phyloP scores from a whole-genome alignment of 2,329 filamentous ascomycete species.

The Sporothrix protearum region DNA sequence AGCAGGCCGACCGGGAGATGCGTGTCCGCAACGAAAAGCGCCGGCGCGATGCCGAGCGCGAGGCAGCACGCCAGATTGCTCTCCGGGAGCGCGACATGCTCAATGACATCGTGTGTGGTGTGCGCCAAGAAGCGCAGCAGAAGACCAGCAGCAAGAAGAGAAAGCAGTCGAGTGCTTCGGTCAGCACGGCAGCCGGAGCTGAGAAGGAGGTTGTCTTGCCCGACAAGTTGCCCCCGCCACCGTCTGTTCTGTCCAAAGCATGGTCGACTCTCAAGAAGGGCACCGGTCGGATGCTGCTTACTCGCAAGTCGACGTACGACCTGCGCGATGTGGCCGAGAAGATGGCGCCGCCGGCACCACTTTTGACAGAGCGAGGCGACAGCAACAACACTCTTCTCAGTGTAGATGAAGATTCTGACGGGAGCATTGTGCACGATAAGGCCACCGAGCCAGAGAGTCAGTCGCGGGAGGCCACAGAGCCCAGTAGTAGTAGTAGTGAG shows the following conservation, averaged over 20 bases:
- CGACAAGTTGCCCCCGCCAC: background rate
- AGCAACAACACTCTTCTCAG: background rate
- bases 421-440: background rate
- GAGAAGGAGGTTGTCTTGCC: slow-evolving; percentile 6
- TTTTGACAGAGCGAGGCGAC: background rate
- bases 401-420: slow-evolving; percentile 8
- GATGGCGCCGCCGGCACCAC: background rate
- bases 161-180: slow-evolving; percentile 1
- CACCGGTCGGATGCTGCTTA: slow-evolving; percentile 9
- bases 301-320: slow-evolving; percentile 23
- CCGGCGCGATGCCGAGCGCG: background rate
- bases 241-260: slow-evolving; percentile 20
- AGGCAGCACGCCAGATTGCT: slow-evolving; percentile 12
- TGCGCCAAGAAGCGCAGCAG: background rate
- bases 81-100: background rate
- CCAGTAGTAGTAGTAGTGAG: background rate
- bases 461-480: background rate
- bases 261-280: slow-evolving; percentile 26
- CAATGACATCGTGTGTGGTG: slow-evolving; percentile 11
- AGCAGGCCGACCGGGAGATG: slow-evolving; percentile 14
- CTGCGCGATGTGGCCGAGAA: slow-evolving; percentile 19
- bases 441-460: background rate
- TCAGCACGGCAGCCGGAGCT: background rate
- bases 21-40: background rate
- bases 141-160: slow-evolving; percentile 12